phyloP scores from a whole-genome alignment of 163 green algal genomes.

The Smithsoniella earleae region DNA sequence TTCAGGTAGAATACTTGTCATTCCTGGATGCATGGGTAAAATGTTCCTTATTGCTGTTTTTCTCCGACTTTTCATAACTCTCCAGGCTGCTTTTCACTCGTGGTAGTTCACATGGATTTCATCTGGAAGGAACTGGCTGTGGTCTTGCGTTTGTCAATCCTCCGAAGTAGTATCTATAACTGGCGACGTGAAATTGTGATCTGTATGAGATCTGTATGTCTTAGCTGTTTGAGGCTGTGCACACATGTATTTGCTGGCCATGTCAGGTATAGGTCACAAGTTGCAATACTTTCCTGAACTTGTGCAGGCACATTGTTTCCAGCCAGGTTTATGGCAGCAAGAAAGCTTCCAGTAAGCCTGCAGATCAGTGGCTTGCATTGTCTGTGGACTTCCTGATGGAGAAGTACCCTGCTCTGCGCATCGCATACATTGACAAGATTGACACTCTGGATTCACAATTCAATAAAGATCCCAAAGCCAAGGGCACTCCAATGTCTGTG shows the following conservation, averaged over 20 bases:
- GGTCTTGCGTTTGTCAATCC: no score
- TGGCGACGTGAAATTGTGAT: neutral
- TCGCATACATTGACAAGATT: slow-evolving; percentile 24
- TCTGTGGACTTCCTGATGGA: slow-evolving; percentile 42
- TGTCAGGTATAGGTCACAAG: slow-evolving; percentile 36
- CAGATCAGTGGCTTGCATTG: slow-evolving; percentile 36
- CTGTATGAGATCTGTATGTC: neutral
- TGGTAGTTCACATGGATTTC: neutral
- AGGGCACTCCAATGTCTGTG: slow-evolving; percentile 22
- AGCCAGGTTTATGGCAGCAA: slow-evolving; percentile 44
- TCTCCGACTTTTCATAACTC: neutral
- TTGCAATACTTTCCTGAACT: slow-evolving; percentile 10
- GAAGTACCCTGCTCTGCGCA: slow-evolving; percentile 38
- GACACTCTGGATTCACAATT: no score
- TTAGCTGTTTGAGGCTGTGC: neutral
- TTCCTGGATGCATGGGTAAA: neutral
- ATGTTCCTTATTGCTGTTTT: no score
- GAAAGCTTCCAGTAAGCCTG: slow-evolving; percentile 32
- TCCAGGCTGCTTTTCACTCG: neutral
- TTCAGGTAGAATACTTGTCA: neutral
- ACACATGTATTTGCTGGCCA: slow-evolving; percentile 17
- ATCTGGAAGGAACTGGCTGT: no score
- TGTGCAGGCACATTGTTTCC: slow-evolving; percentile 45
- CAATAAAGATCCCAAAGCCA: slow-evolving; percentile 17
- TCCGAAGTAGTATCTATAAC: no score